A percentile compares a stretch with the other conserved stretches of the same genome.
phyloP scores from a whole-genome alignment of 192 early-diverging fungal genomes.

The Backusella tarrabulga region DNA sequence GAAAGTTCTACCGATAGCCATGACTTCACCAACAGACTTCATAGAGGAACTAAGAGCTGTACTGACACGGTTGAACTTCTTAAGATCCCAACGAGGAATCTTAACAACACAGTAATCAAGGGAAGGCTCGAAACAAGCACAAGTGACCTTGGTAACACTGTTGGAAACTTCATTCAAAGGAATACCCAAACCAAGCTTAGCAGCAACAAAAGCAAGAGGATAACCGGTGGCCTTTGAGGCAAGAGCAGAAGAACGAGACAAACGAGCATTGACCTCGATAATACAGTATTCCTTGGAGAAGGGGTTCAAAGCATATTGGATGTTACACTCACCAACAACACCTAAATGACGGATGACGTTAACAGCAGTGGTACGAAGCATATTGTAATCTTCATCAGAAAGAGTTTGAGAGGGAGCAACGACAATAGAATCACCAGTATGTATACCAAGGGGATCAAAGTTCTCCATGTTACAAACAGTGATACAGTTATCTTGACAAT shows the following conservation, averaged over 20 bases:
- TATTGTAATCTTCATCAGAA: constrained; percentile 97
- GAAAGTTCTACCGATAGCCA: constrained; percentile 97
- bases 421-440: constrained; percentile 98
- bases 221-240: constrained; percentile 99
- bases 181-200: constrained; percentile 93
- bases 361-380: constrained; percentile 94
- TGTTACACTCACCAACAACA: constrained; percentile 99
- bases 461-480: constrained; percentile 99
- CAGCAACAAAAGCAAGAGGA: constrained; percentile 98
- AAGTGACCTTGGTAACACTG: constrained; percentile 93
- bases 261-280: constrained; percentile 98
- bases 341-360: constrained; percentile 97
- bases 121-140: constrained; percentile 96
- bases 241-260: constrained; percentile 86
- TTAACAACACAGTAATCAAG: constrained; percentile 91
- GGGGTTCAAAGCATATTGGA: constrained; percentile 98
- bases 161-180: constrained; percentile 93
- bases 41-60: constrained; percentile 88
- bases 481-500: constrained; percentile 95
- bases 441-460: constrained; percentile 98
- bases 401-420: constrained; percentile 97
- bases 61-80: constrained; percentile 94
- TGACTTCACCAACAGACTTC: constrained; percentile 98
- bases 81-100: constrained; percentile 91
- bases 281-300: constrained; percentile 94